phyloP scores from a whole-genome alignment of 2,329 filamentous ascomycete species.

The Alternaria burnsii region DNA sequence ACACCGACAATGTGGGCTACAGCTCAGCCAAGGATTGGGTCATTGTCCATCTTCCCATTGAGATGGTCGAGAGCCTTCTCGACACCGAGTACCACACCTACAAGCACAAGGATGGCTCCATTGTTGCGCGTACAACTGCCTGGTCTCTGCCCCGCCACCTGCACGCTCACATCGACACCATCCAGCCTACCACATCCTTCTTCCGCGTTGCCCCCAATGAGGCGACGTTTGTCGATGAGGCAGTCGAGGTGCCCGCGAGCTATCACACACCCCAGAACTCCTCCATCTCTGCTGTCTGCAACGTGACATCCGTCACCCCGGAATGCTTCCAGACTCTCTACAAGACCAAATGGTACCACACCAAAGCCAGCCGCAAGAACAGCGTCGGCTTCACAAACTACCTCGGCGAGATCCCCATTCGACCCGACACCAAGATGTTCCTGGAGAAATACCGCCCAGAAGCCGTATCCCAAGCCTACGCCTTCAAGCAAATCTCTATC shows the following conservation, averaged over 20 bases:
- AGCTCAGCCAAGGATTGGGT: slow-evolving; percentile 67
- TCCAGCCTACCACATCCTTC: slow-evolving; percentile 70
- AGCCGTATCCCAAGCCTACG: slow-evolving; percentile 56
- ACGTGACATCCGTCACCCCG: slow-evolving; percentile 61
- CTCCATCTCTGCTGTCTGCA: slow-evolving; percentile 56
- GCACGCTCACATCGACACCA: slow-evolving; percentile 66
- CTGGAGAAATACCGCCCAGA: slow-evolving; percentile 63
- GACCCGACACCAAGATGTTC: slow-evolving; percentile 66
- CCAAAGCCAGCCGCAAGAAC: slow-evolving; percentile 55
- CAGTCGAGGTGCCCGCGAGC: slow-evolving; percentile 33
- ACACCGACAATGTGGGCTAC: slow-evolving; percentile 55
- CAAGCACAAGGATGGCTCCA: slow-evolving; percentile 62
- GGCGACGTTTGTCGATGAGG: slow-evolving; percentile 36
- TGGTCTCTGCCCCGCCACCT: slow-evolving; percentile 68
- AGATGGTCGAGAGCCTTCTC: slow-evolving; percentile 62
- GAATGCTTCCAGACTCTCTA: slow-evolving; percentile 64
- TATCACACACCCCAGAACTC: slow-evolving; percentile 42
- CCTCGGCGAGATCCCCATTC: slow-evolving; percentile 60
- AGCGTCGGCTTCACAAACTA: slow-evolving; percentile 60
- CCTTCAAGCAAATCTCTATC: slow-evolving; percentile 66
- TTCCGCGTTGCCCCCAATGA: slow-evolving; percentile 43
- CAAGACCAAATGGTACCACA: slow-evolving; percentile 62
- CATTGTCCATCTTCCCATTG: slow-evolving; percentile 61
- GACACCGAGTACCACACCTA: slow-evolving; percentile 61
- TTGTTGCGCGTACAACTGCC: slow-evolving; percentile 61